Conservation (phyloP, 2,329 filamentous ascomycete species). For the Apiospora phragmitis region DNA sequence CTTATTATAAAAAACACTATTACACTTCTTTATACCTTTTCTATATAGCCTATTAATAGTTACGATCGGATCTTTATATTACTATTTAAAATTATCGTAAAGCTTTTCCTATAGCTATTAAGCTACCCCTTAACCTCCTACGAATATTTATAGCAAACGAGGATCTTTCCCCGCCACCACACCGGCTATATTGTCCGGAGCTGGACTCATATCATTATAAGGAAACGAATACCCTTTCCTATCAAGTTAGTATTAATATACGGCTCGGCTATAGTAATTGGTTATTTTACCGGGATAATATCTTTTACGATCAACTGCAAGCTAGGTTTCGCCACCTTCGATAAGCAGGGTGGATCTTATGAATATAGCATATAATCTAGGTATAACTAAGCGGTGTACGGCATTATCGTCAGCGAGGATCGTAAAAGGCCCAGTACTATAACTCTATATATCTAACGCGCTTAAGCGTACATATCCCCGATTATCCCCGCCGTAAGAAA, state of each 20-base stretch:
- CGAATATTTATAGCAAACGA: not conserved
- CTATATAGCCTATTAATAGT: not conserved
- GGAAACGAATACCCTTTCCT: constrained; percentile 65
- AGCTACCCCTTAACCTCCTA: not conserved
- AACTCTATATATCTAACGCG: constrained; percentile 50
- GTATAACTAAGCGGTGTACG: constrained; percentile 43
- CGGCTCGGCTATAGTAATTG: constrained; percentile 59
- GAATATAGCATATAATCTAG: constrained; percentile 52
- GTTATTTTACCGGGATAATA: constrained; percentile 49
- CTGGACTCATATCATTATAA: constrained; percentile 67
- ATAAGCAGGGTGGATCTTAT: constrained; percentile 46
- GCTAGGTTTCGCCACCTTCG: constrained; percentile 47
- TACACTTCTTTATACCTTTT: not conserved
- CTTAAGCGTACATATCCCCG: constrained; percentile 19
- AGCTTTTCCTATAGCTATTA: not conserved
- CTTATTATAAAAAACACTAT: not conserved
- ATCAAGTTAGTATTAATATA: constrained; percentile 61
- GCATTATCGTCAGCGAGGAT: constrained; percentile 37
- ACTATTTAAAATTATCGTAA: not conserved
- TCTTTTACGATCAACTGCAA: constrained; percentile 31
- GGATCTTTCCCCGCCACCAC: constrained; percentile 49
- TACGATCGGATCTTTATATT: not conserved
- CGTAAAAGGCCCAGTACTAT: constrained; percentile 49
- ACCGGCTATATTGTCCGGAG: constrained; percentile 53
- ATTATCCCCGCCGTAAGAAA: constrained; percentile 44